A percentile compares a stretch with the other conserved stretches of the same genome.
phyloP scores from a whole-genome alignment of 352 stramenopile genomes.

The Globisporangium paddicum region DNA sequence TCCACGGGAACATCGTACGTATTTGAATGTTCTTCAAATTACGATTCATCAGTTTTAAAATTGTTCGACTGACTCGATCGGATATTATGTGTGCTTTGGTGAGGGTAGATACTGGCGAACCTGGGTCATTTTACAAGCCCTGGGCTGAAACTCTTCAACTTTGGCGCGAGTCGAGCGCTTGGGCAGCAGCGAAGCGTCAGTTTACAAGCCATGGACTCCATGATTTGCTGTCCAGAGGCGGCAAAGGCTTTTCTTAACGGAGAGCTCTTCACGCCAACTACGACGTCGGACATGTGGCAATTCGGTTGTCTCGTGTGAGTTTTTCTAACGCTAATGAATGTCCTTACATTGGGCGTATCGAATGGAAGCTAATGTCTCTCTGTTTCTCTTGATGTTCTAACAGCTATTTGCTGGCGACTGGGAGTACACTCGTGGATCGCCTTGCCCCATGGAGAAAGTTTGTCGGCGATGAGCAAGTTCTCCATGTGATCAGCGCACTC shows the following conservation, averaged over 20 bases:
- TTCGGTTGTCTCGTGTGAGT: constrained; percentile 70
- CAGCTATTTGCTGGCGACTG: constrained; percentile 51
- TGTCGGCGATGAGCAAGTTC: constrained; percentile 27
- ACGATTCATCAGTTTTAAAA: neutral
- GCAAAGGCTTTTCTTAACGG: constrained; percentile 37
- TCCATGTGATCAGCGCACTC: constrained; percentile 55
- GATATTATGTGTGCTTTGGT: neutral
- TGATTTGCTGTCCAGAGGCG: constrained; percentile 45
- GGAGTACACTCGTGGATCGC: constrained; percentile 30
- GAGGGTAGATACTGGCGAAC: constrained; percentile 28
- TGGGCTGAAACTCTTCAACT: constrained; percentile 38
- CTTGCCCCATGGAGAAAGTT: constrained; percentile 43
- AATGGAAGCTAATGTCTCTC: neutral
- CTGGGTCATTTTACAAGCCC: constrained; percentile 40
- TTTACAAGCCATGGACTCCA: constrained; percentile 18
- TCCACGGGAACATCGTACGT: constrained; percentile 66
- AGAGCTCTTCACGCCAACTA: constrained; percentile 37
- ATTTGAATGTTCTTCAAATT: neutral
- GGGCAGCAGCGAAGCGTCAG: constrained; percentile 26
- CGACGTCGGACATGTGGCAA: constrained; percentile 64
- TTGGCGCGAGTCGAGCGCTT: constrained; percentile 35
- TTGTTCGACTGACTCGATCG: neutral
- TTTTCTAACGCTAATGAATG: too few relatives aligned
- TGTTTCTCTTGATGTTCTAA: neutral
- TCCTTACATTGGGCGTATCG: neutral